Conservation (phyloP, 2,329 filamentous ascomycete species). For the Parastagonospora avenae region DNA sequence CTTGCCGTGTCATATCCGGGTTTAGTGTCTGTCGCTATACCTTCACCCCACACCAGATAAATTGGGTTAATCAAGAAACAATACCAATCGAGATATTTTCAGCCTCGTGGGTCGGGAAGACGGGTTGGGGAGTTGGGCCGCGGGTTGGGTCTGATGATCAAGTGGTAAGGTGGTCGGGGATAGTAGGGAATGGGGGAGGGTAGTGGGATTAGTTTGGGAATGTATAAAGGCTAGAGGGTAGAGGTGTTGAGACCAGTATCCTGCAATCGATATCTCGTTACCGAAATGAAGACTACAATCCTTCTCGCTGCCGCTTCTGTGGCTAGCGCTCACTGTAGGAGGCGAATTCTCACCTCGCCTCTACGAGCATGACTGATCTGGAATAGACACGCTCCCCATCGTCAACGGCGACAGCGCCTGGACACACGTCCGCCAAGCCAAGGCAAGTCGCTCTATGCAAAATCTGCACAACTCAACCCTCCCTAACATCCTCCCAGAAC, state of each 20-base stretch:
- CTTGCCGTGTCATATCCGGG: neutral
- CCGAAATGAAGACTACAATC: neutral
- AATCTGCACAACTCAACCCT: neutral
- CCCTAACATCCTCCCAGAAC: constrained; percentile 31
- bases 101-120: neutral
- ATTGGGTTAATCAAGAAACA: neutral
- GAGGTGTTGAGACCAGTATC: neutral
- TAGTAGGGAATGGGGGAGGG: neutral
- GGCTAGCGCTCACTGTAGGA: neutral
- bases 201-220: neutral
- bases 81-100: neutral
- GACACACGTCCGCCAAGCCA: constrained; percentile 55
- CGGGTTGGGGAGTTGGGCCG: neutral
- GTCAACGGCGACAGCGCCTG: constrained; percentile 38
- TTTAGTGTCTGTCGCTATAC: neutral
- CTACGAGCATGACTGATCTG: neutral
- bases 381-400: constrained; percentile 3
- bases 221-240: neutral
- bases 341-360: neutral
- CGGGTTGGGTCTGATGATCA: neutral
- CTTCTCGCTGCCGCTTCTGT: neutral
- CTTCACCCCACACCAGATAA: neutral
- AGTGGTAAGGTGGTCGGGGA: neutral
- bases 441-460: constrained; percentile 10
- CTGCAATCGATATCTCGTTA: neutral